Percentiles rank a stretch among this genome's conserved stretches.
phyloP scores from a whole-genome alignment of 768 basidiomycete species.

The Boletus vermiculosoides region DNA sequence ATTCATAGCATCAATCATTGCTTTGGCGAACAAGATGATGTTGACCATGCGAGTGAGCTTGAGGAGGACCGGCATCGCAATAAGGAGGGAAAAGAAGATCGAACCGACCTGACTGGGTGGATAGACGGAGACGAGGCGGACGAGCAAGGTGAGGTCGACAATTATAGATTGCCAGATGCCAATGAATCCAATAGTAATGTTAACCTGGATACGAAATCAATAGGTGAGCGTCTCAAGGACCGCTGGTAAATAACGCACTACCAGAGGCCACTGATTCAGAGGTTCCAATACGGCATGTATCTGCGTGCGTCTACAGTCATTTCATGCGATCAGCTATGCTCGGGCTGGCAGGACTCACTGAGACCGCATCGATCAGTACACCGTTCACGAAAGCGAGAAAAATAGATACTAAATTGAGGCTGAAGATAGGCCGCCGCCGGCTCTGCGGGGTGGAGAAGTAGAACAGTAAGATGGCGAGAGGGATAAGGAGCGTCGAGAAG shows the following conservation, averaged over 20 bases:
- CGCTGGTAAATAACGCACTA: not conserved
- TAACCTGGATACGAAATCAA: not conserved
- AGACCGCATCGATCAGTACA: constrained; percentile 7
- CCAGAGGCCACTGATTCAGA: constrained; percentile 6
- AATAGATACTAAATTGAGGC: constrained; percentile 14
- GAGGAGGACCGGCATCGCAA: constrained; percentile 16
- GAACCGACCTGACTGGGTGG: constrained; percentile 9
- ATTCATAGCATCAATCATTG: constrained; percentile 9
- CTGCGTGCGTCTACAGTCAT: constrained; percentile 4
- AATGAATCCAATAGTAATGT: constrained; percentile 22
- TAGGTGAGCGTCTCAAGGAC: not conserved
- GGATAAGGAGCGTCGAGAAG: constrained; percentile 19
- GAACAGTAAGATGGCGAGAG: constrained; percentile 18
- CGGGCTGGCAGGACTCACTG: constrained; percentile 1
- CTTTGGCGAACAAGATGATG: constrained; percentile 21
- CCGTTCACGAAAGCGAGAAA: constrained; percentile 15
- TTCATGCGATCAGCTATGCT: not conserved
- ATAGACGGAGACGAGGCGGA: constrained; percentile 25
- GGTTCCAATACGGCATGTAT: constrained; percentile 26
- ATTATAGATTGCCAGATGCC: constrained; percentile 18
- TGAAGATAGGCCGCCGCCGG: constrained; percentile 19
- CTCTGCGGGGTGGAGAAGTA: constrained; percentile 23
- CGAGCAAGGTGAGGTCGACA: constrained; percentile 25
- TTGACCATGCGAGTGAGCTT: constrained; percentile 26
- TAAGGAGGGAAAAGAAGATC: constrained; percentile 11